These are phyloP conservation scores for Epipyxis sp. DNA, from an alignment of 108 stramenopile genomes.

Conservation along the genomic window DNA sequence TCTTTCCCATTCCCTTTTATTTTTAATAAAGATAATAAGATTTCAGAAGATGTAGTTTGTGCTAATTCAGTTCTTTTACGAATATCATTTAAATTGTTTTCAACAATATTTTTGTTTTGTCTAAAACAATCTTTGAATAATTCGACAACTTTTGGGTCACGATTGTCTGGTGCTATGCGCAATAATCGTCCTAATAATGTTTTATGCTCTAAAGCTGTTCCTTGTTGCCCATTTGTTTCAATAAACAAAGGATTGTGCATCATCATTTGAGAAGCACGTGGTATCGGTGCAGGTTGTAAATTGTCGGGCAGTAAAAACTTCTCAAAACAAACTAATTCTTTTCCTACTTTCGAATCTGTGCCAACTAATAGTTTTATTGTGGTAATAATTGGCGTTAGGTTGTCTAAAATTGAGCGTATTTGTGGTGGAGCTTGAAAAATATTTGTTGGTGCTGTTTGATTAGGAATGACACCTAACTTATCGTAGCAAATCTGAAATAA, in stretches of 20 bases:
- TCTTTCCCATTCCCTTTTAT: not conserved
- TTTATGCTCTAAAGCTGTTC: conserved; percentile 31
- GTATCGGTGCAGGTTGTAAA: not conserved
- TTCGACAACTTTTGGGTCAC: not conserved
- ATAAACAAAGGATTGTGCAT: not conserved
- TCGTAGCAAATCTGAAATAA: not conserved
- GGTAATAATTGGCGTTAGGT: not conserved
- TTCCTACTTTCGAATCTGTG: not conserved
- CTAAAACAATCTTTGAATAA: conserved; percentile 13
- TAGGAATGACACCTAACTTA: not conserved
- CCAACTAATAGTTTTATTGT: not conserved
- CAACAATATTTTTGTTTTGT: not conserved
- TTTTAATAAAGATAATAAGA: conserved; percentile 18
- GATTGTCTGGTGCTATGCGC: conserved; percentile 3
- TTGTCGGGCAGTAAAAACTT: not conserved
- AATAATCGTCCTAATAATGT: conserved; percentile 9
- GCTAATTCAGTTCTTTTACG: not conserved
- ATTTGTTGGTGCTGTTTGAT: not conserved
- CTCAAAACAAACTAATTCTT: not conserved
- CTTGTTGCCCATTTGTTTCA: not conserved
- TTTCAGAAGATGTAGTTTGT: conserved; percentile 20
- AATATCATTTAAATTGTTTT: not conserved
- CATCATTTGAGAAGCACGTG: not conserved
- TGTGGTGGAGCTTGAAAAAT: not conserved
- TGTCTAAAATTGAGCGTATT: not conserved